phyloP scores from a whole-genome alignment of 345 rosid genomes.

The Anastatica hierochuntica region DNA sequence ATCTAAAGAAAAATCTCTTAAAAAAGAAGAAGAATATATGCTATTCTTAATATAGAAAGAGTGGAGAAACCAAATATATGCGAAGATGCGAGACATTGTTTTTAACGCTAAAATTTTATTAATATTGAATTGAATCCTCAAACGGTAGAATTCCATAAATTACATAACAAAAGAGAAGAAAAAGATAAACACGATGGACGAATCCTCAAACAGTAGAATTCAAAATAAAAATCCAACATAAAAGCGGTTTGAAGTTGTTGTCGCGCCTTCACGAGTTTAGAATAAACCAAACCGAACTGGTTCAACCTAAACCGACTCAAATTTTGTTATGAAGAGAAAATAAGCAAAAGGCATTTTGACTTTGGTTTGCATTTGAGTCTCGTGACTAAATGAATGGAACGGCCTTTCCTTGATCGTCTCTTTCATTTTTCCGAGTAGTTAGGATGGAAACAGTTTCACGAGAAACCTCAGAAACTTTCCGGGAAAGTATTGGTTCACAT shows the following conservation, averaged over 20 bases:
- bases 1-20: conserved; percentile 1
- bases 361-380: conserved; percentile 14
- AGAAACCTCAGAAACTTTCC: conserved; percentile 21
- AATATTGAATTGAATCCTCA: too few relatives aligned
- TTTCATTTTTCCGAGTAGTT: conserved; percentile 23
- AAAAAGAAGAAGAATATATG: conserved; percentile 16
- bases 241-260: too few relatives aligned
- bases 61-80: too few relatives aligned
- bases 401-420: neutral
- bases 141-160: too few relatives aligned
- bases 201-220: too few relatives aligned
- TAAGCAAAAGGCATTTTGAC: neutral
- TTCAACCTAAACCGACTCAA: neutral
- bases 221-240: too few relatives aligned
- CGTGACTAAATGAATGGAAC: conserved; percentile 23
- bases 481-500: conserved; percentile 16
- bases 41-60: conserved; percentile 9
- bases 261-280: too few relatives aligned
- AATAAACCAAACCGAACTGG: neutral
- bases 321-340: neutral
- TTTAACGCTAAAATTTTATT: too few relatives aligned
- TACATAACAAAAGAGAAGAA: too few relatives aligned
- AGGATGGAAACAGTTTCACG: conserved; percentile 23
- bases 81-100: too few relatives aligned
- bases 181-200: too few relatives aligned